Evolutionary conservation across 495 filamentous ascomycete species (phyloP).

Genomic region (Pyronema domesticum): DNA sequence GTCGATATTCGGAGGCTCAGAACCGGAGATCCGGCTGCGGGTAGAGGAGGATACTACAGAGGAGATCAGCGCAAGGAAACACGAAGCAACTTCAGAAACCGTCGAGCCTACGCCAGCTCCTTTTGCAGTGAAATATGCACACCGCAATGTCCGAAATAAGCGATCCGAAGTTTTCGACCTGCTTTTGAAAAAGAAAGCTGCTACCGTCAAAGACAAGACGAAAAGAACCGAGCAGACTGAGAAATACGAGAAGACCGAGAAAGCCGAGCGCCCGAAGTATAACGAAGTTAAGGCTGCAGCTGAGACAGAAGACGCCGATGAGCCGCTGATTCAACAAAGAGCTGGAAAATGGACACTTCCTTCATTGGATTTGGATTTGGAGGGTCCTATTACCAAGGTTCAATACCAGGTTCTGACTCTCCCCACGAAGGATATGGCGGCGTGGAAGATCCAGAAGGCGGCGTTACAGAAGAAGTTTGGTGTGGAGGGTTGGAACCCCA

Average conservation of each 20-base stretch:
- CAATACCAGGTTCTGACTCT: conserved; percentile 6
- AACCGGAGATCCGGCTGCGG: conserved; percentile 10
- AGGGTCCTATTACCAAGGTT: background rate
- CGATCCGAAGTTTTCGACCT: background rate
- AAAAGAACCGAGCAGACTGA: no score
- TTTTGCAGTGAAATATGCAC: background rate
- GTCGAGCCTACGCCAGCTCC: background rate
- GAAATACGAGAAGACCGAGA: no score
- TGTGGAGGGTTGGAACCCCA: conserved; percentile 51
- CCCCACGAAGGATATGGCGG: conserved; percentile 24
- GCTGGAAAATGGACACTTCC: background rate
- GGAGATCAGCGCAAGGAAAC: background rate
- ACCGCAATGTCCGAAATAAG: background rate
- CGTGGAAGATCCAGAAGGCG: conserved; percentile 56
- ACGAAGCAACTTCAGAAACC: background rate
- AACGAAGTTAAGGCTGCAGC: no score
- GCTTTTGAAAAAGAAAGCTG: no score
- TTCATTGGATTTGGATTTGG: no score
- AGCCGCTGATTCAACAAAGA: no score
- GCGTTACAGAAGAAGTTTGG: conserved; percentile 57
- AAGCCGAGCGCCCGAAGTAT: no score
- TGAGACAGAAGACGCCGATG: no score
- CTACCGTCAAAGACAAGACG: no score
- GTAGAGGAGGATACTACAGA: background rate
- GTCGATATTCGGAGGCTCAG: background rate